Conservation (phyloP, 2,329 filamentous ascomycete species). For the Colletotrichum sp. region DNA sequence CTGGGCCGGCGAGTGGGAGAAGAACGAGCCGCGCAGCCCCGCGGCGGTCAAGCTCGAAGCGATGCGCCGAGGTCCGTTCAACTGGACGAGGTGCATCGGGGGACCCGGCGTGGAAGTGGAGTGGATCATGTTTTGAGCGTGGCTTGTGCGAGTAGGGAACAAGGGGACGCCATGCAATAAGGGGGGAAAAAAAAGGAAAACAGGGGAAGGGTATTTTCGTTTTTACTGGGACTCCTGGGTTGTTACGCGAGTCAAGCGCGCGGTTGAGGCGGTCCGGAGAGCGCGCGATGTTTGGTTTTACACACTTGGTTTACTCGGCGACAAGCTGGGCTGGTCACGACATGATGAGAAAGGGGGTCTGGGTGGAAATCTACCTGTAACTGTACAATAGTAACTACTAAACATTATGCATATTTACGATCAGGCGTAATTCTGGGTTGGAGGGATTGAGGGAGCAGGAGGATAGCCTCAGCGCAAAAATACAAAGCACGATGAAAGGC, state of each 20-base stretch:
- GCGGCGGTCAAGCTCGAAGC: slow-evolving; percentile 37
- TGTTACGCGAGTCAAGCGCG: slow-evolving; percentile 14
- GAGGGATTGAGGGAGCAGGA: not conserved
- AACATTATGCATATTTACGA: slow-evolving; percentile 10
- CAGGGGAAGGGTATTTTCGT: not conserved
- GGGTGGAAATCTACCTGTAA: slow-evolving; percentile 5
- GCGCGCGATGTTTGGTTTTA: not conserved
- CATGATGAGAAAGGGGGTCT: slow-evolving; percentile 5
- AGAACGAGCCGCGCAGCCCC: slow-evolving; percentile 36
- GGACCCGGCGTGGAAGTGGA: slow-evolving; percentile 63
- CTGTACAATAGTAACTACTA: slow-evolving; percentile 16
- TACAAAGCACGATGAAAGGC: not conserved
- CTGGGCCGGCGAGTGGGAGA: slow-evolving; percentile 67
- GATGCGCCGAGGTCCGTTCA: slow-evolving; percentile 55
- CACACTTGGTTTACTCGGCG: not conserved
- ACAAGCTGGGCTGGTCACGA: slow-evolving; percentile 15
- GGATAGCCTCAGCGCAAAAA: not conserved
- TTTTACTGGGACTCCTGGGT: not conserved
- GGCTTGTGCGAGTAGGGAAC: not conserved
- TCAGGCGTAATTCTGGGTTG: not conserved
- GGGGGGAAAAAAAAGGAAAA: not conserved
- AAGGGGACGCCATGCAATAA: not conserved
- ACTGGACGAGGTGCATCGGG: slow-evolving; percentile 63
- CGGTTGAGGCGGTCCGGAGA: not conserved
- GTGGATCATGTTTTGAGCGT: slow-evolving; percentile 68